Base-by-base conservation (phyloP, 345 rosid genomes). In the Turritis glabra region DNA sequence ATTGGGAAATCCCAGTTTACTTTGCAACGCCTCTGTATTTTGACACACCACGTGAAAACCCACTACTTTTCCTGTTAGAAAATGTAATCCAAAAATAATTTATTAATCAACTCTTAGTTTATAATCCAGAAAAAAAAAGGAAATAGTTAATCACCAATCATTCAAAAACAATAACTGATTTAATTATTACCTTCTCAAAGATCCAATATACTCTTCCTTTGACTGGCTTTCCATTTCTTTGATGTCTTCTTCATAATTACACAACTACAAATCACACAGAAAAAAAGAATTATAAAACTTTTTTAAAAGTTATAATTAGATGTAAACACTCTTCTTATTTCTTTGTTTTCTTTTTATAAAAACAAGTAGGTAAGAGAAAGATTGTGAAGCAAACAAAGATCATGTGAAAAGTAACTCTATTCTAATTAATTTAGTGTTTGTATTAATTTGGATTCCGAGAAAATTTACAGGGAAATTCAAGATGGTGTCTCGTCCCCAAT, bases 21-120 rank as follows among this genome's bases (percentile, higher is more conserved):
- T 96, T 91, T 43, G 98, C 98, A 3, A 94, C 96, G 15, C 97
- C 98, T 85, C 98, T 84, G 55, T 83, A 94, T 69, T 94, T 94
- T 5, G 98, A 94, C 17, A 89, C 97, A 14, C 98, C 96, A 6
- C 97, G 97, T 40, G 98, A 91, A 55, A 94, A 94, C 25, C 98
- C 98, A 77, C 95, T 94, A 66, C 97, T 91, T 74, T 91, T 94
- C 68, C 98, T 91, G 88, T 57, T 14, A 50, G n/a, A 29, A 44
- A 25, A 44, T 27, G 14, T 41, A 35, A 14, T 54, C 5, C 21
- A 19, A 19, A 33, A 15, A 40, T 53, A 46, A 38, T 13, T 43
- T 26, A 63, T 35, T 2, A 23, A 52, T 5, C 10, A 68, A 35
- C 15, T 35, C 13, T 32, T 22, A 5, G 17, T 33, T 56, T 17